Conservation (phyloP, 1,284 basidiomycete species). For the Puccinia horiana region DNA sequence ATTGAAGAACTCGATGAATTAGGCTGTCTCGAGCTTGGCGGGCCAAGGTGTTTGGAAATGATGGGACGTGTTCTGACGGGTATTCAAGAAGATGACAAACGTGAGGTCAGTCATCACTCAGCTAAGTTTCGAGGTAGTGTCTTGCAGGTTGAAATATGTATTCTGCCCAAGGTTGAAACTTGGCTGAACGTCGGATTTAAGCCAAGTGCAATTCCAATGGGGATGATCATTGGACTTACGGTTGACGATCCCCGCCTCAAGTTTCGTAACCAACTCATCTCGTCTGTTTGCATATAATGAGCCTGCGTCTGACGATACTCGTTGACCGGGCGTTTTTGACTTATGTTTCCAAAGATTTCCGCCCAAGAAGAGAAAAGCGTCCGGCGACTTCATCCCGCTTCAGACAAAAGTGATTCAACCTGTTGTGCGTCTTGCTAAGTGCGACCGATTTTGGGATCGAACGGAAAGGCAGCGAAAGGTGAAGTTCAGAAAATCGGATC, state of each 20-base stretch:
- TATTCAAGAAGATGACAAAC: constrained; percentile 24
- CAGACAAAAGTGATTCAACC: constrained; percentile 28
- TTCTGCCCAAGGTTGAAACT: constrained; percentile 18
- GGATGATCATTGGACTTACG: constrained; percentile 40
- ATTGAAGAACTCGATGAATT: constrained; percentile 5
- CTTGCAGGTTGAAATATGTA: neutral
- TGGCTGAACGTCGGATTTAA: constrained; percentile 25
- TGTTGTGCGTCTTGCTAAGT: constrained; percentile 5
- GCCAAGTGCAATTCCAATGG: constrained; percentile 28
- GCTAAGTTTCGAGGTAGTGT: neutral
- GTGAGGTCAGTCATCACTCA: constrained; percentile 10
- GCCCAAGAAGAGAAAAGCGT: constrained; percentile 27
- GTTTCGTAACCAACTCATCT: constrained; percentile 14
- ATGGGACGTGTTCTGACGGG: constrained; percentile 34
- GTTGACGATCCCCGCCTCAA: constrained; percentile 46
- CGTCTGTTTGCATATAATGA: neutral
- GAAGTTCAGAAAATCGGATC: constrained; percentile 38
- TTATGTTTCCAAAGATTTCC: constrained; percentile 32
- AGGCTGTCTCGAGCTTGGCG: constrained; percentile 31
- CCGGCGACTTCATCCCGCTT: neutral
- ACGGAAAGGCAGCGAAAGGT: neutral
- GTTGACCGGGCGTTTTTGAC: neutral
- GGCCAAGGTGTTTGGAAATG: constrained; percentile 37
- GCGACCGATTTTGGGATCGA: constrained; percentile 39
- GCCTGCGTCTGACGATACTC: neutral